Base-by-base conservation (phyloP, 805 yeast genomes). In the Wickerhamiella sergipiensis region DNA sequence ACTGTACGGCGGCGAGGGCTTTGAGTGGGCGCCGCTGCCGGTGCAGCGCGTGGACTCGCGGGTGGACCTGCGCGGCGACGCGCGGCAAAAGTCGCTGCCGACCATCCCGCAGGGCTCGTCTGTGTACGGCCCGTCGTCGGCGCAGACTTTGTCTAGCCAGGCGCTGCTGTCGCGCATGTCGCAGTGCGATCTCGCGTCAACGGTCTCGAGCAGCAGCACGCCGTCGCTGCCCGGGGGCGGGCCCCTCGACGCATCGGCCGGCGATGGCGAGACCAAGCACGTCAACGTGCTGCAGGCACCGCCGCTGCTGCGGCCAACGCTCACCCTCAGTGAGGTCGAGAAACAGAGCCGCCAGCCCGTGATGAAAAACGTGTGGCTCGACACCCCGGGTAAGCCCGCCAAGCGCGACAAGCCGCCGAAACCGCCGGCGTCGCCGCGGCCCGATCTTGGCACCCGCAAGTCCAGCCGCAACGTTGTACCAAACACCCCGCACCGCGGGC, bases 331-430 rank as follows among this genome's bases (percentile, higher is more conserved):
- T 15, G 43, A 40, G 18, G 24, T 40, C 22, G 24, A 40, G 15
- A 13, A 21, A 12, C 43, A 18, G 43, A 17, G 19, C 19, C 17
- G 19, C 19, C 38, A 24, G 38, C 61, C 61, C 7, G 58, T 58
- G 1, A 59, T 59, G 61, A 38, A 39, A 8, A 54, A 50, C 22
- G 61, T 59, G 12, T 59, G 61, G 61, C 54, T 59, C 23, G 61
- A 59, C 49, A 58, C 57, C n/a, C 38, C 38, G 5, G n/a, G 10
- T 5, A 31, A 15, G n/a, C 38, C 38, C n/a, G n/a, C 38, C 13
- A 31, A 15, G n/a, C n/a, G 10, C 10, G 13, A 6, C 40, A 36
- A 36, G 10, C 19, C 19, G 40, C 19, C 40, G 18, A 36, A 36
- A 36, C 40, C 40, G 40, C 19, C 40, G 9, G 33, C 33, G 12